These are phyloP conservation scores for Ampelomyces quisqualis DNA, from an alignment of 2,329 filamentous ascomycete genomes.

Conservation along the genomic window DNA sequence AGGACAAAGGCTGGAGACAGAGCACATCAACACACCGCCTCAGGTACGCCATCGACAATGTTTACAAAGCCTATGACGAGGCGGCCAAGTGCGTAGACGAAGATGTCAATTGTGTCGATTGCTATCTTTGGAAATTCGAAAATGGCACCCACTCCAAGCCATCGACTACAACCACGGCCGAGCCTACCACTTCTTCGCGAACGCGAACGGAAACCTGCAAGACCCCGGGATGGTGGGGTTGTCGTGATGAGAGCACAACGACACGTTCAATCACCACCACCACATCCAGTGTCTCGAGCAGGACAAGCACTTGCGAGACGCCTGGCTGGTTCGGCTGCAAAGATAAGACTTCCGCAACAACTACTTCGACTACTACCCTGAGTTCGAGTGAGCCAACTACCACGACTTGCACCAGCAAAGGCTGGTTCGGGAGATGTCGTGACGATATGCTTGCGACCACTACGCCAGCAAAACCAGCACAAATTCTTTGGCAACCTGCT, in stretches of 20 bases:
- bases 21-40: constrained; percentile 37
- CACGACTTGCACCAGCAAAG: constrained; percentile 36
- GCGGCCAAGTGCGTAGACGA: constrained; percentile 38
- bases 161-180: constrained; percentile 21
- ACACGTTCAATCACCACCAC: constrained; percentile 24
- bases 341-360: constrained; percentile 31
- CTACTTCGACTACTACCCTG: constrained; percentile 22
- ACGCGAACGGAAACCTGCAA: constrained; percentile 41
- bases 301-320: constrained; percentile 34
- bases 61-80: constrained; percentile 38
- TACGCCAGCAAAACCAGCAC: constrained; percentile 27
- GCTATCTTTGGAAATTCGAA: constrained; percentile 41
- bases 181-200: constrained; percentile 25
- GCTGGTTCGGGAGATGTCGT: constrained; percentile 41
- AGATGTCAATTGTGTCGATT: constrained; percentile 39
- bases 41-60: constrained; percentile 39
- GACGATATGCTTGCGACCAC: constrained; percentile 30
- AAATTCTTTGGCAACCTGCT: constrained; percentile 28
- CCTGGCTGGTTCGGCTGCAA: constrained; percentile 44
- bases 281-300: constrained; percentile 20
- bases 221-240: constrained; percentile 44
- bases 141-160: constrained; percentile 37
- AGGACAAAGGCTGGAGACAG: constrained; percentile 41
- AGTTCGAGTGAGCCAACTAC: constrained; percentile 26
- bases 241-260: constrained; percentile 35